Percentiles rank a stretch among this genome's conserved stretches.
Conservation (phyloP, 306 rosid species). For the Urtica urens region DNA sequence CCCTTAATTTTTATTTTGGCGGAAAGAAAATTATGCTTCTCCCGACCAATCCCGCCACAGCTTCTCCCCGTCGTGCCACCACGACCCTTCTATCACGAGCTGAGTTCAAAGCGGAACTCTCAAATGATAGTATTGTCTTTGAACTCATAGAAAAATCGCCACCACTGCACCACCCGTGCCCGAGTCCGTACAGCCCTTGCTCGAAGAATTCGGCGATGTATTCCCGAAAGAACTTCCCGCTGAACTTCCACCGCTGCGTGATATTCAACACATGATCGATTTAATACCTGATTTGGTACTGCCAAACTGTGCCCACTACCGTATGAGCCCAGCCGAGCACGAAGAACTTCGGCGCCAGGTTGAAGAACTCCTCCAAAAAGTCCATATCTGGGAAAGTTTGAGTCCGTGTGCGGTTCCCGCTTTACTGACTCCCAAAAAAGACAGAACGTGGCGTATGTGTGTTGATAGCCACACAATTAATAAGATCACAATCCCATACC, state of each 20-base stretch:
- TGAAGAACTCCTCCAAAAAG: not conserved
- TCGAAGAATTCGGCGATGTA: not conserved
- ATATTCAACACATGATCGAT: not conserved
- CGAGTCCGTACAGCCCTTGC: not conserved
- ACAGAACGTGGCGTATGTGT: not conserved
- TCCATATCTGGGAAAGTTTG: not conserved
- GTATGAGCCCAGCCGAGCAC: not conserved
- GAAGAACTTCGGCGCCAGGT: not conserved
- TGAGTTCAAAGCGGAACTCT: not conserved
- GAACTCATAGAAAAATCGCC: too few relatives aligned
- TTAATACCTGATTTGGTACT: not conserved
- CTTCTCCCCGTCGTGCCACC: not conserved
- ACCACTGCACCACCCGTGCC: not conserved
- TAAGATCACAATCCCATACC: not conserved
- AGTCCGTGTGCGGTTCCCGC: not conserved
- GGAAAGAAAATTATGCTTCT: not conserved
- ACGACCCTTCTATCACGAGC: not conserved
- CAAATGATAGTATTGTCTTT: not conserved
- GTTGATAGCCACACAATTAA: not conserved
- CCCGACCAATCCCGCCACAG: not conserved
- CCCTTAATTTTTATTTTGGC: not conserved
- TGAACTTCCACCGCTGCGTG: not conserved
- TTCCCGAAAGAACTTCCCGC: not conserved
- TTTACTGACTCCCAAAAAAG: not conserved
- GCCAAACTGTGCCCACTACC: not conserved